These are phyloP conservation scores for Crithidia thermophila DNA, from an alignment of 208 protist species.

Conservation along the genomic window DNA sequence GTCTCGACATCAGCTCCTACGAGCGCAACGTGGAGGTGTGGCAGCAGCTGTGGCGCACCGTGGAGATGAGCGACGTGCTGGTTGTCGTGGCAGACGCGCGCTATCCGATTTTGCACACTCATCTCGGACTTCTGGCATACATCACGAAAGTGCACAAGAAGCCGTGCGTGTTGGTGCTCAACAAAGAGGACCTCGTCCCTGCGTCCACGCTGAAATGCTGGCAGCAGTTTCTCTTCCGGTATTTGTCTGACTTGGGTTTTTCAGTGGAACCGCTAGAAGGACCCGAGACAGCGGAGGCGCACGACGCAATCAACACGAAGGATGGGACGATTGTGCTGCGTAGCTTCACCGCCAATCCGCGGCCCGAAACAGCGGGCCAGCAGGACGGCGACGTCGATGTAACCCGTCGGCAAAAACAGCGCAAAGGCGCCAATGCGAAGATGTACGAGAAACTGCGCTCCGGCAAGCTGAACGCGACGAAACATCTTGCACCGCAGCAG, in stretches of 20 bases:
- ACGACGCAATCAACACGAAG: background rate
- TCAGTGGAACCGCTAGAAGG: constrained; percentile 19
- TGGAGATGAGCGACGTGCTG: constrained; percentile 96
- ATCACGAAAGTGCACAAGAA: constrained; percentile 82
- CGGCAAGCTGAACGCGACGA: constrained; percentile 43
- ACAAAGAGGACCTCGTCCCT: constrained; percentile 95
- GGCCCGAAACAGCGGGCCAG: constrained; percentile 52
- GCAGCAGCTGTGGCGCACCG: constrained; percentile 98
- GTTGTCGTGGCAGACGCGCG: constrained; percentile 95
- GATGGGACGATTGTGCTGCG: constrained; percentile 46
- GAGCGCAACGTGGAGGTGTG: constrained; percentile 98
- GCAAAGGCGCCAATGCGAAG: constrained; percentile 55
- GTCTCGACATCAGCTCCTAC: constrained; percentile 88
- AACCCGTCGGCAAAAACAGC: constrained; percentile 49
- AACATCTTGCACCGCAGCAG: constrained; percentile 1
- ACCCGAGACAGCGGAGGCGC: background rate
- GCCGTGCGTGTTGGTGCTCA: constrained; percentile 95
- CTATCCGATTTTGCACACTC: constrained; percentile 95
- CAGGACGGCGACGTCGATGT: constrained; percentile 38
- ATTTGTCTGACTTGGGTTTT: constrained; percentile 58
- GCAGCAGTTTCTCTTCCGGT: constrained; percentile 67
- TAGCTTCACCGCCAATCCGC: constrained; percentile 80
- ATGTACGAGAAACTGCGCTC: constrained; percentile 81
- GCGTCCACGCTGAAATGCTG: constrained; percentile 57
- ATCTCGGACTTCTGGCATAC: constrained; percentile 92